Conservation (phyloP, 345 rosid genomes). For the Lepidium sativum region DNA sequence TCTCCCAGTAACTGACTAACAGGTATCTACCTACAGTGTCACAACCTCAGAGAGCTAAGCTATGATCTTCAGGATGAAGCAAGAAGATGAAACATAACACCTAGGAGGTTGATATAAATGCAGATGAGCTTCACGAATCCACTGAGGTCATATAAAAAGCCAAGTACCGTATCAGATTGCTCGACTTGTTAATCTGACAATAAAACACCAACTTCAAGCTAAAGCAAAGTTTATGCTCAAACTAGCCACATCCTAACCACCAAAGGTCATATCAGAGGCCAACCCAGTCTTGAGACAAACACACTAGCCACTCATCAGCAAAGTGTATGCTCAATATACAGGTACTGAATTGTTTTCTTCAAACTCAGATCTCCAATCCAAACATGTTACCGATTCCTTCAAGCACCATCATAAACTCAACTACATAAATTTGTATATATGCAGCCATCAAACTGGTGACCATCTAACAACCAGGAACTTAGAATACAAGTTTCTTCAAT, state of each 20-base stretch:
- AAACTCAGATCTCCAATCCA: neutral
- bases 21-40: neutral
- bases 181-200: neutral
- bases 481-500: neutral
- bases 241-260: constrained; percentile 12
- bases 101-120: neutral
- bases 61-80: neutral
- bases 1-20: neutral
- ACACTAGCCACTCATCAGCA: constrained; percentile 3
- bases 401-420: neutral
- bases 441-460: neutral
- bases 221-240: neutral
- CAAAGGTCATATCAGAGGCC: neutral
- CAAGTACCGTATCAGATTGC: neutral
- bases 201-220: constrained; percentile 7
- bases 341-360: neutral
- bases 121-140: neutral
- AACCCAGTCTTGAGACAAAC: neutral
- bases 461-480: neutral
- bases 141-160: neutral
- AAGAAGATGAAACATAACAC: constrained; percentile 1
- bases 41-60: constrained; percentile 6
- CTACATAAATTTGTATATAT: neutral
- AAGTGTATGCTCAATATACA: neutral
- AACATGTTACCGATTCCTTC: neutral